Base-by-base conservation (phyloP, 2,329 filamentous ascomycete species). In the Aspergillus novoparasiticus region DNA sequence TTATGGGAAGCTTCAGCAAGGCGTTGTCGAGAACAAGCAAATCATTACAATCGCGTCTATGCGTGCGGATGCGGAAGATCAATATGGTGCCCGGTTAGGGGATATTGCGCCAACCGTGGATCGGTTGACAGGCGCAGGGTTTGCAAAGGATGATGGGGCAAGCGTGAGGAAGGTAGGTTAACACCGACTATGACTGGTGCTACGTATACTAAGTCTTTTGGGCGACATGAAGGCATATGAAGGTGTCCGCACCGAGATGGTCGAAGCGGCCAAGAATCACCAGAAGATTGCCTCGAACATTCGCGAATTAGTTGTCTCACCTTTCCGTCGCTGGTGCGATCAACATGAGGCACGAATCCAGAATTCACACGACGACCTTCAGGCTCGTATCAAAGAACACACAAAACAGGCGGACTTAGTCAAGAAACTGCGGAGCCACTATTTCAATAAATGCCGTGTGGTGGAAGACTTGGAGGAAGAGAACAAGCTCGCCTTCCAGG, bases 401-500 rank as follows among this genome's bases (percentile, higher is more conserved):
- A 93, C 97, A 76, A 92, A 91, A 69, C 96, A 99, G 79, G 90
- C 91, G 63, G 95, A 99, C 66, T 79, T 86, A 23, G 93, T 97
- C 65, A 93, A 93, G 84, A 98, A 98, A 81, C 87, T 97, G 71
- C 89, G 95, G 68, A 97, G 92, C 78, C 91, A 92, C 71, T 99
- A 99, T 81, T 98, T 98, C 86, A 99, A 98, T 84, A 99, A 98
- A 81, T 99, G 95, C 77, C 90, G 96, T 57, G 83, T 97, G 66
- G 90, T 98, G 8, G 96, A 99, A 77, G 95, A 99, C 75, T 82
- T 98, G 64, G 95, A 99, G 77, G 95, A 99, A 80, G 96, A 99
- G 83, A 97, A 97, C 78, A 98, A 99, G 80, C 86, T 99, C 60
- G 95, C 94, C 45, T 99, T 99, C 80, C 93, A 97, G 78, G 93